phyloP scores from a whole-genome alignment of 164 flowering plant species.

The Magnolia kwangsiensis region DNA sequence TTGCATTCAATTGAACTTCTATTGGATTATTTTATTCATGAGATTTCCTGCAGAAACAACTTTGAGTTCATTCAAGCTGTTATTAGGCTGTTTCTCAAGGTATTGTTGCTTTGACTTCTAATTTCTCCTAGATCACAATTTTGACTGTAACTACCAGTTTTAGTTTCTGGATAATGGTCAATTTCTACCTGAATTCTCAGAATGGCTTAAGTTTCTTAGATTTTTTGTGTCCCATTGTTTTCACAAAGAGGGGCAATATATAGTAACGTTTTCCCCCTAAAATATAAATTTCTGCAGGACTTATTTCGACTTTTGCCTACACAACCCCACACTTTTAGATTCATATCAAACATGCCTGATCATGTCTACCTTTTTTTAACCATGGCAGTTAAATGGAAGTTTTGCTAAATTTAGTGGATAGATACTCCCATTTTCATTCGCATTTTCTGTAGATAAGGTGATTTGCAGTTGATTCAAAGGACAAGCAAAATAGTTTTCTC shows the following conservation, averaged over 20 bases:
- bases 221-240: too few relatives aligned
- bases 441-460: not conserved
- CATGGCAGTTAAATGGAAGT: too few relatives aligned
- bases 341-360: not conserved
- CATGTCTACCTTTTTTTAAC: too few relatives aligned
- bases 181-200: not conserved
- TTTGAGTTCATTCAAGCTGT: too few relatives aligned
- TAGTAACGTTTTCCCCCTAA: not conserved
- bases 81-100: too few relatives aligned
- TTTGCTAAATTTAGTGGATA: not conserved
- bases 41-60: slow-evolving; percentile 67
- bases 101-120: not conserved
- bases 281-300: too few relatives aligned
- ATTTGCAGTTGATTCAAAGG: not conserved
- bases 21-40: slow-evolving; percentile 76
- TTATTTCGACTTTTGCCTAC: too few relatives aligned
- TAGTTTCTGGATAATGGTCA: not conserved
- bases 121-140: not conserved
- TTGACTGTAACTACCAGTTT: not conserved
- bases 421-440: not conserved
- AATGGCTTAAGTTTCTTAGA: too few relatives aligned
- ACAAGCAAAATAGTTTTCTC: too few relatives aligned
- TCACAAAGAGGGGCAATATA: not conserved
- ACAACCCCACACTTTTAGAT: too few relatives aligned
- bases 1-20: slow-evolving; percentile 59